Conservation (phyloP, 495 filamentous ascomycete species). For the Hyaloscypha bicolor region DNA sequence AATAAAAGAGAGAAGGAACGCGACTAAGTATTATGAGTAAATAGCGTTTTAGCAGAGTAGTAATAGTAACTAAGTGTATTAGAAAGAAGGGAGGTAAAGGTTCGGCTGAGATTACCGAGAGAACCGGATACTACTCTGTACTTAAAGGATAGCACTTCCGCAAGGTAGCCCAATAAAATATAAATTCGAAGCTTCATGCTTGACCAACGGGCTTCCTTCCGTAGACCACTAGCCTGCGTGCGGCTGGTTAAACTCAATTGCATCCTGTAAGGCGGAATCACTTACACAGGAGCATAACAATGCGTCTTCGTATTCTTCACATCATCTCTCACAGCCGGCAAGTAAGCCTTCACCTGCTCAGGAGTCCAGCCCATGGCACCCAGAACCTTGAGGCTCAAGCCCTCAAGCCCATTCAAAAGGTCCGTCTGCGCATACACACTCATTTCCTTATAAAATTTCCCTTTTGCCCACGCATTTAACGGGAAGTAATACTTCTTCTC, state of each 20-base stretch:
- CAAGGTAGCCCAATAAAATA: no score
- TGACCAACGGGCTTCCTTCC: constrained; percentile 1
- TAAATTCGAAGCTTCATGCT: background rate
- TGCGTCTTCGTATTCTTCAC: constrained; percentile 49
- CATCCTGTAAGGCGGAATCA: background rate
- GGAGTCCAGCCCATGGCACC: constrained; percentile 47
- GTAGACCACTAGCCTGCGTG: constrained; percentile 3
- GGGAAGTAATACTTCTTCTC: constrained; percentile 11
- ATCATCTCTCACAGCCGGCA: constrained; percentile 47
- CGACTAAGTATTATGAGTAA: no score
- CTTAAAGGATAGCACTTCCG: no score
- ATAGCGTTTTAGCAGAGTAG: no score
- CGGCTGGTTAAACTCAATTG: background rate
- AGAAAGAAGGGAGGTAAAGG: no score
- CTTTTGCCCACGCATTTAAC: constrained; percentile 7
- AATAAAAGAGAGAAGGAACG: no score
- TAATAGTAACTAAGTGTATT: no score
- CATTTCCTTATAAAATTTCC: constrained; percentile 34
- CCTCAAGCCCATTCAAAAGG: constrained; percentile 35
- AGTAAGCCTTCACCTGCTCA: constrained; percentile 46
- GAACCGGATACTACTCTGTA: no score
- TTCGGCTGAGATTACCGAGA: no score
- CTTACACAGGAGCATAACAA: constrained; percentile 34
- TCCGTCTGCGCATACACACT: constrained; percentile 30
- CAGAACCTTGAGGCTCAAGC: constrained; percentile 13